These are phyloP conservation scores for Setaria viridis DNA, from an alignment of 202 grass and related monocot species.

Conservation along the genomic window DNA sequence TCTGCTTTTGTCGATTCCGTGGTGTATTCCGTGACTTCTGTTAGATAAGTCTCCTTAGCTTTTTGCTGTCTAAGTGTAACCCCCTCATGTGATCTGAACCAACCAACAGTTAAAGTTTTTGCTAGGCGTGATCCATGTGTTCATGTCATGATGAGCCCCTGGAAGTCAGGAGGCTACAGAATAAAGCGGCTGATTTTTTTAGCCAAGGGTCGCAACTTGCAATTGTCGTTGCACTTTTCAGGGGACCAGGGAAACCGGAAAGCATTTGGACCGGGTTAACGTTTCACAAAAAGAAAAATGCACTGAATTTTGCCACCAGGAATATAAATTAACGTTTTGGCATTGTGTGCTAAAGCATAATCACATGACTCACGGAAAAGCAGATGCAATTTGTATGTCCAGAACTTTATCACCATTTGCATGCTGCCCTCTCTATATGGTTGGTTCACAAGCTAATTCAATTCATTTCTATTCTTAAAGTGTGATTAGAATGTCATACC, in stretches of 20 bases:
- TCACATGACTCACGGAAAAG: constrained; percentile 31
- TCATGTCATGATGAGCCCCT: constrained; percentile 64
- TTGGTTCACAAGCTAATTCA: constrained; percentile 37
- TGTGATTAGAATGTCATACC: constrained; percentile 18
- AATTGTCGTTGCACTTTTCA: constrained; percentile 38
- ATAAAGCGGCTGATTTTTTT: constrained; percentile 45
- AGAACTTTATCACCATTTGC: constrained; percentile 34
- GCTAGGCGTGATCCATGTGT: constrained; percentile 63
- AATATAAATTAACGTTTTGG: constrained; percentile 21
- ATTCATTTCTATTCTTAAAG: constrained; percentile 1
- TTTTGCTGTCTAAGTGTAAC: constrained; percentile 51
- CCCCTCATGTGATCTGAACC: constrained; percentile 79
- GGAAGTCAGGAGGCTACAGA: constrained; percentile 47
- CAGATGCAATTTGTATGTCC: constrained; percentile 32
- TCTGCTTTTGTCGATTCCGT: constrained; percentile 56
- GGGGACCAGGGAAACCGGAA: constrained; percentile 29
- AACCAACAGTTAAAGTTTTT: constrained; percentile 67
- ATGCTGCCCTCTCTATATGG: constrained; percentile 12
- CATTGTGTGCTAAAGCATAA: constrained; percentile 27
- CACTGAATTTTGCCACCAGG: background rate
- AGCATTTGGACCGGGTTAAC: constrained; percentile 21
- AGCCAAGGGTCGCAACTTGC: constrained; percentile 43
- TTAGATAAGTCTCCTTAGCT: constrained; percentile 52
- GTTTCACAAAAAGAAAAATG: constrained; percentile 10
- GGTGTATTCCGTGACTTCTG: constrained; percentile 65